Evolutionary conservation across 257 asterid genomes (phyloP).

Genomic region (Solanum bulbocastanum): DNA sequence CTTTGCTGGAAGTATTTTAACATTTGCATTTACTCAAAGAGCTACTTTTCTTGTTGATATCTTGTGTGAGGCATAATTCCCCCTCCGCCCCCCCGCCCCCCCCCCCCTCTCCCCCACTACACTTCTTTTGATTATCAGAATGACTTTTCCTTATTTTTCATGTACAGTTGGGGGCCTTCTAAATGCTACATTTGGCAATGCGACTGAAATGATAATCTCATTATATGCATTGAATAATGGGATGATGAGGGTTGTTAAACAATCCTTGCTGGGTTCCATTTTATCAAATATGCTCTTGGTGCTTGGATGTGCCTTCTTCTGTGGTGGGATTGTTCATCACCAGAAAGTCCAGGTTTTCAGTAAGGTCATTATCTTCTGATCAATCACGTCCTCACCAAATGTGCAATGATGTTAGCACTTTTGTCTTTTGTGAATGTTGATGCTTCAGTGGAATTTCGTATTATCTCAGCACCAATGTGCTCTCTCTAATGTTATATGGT

Average conservation of each 20-base stretch:
- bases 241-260: conserved; percentile 90
- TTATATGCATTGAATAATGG: conserved; percentile 82
- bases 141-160: background rate
- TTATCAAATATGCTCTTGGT: conserved; percentile 97
- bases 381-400: background rate
- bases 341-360: conserved; percentile 68
- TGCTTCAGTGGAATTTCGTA: background rate
- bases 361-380: conserved; percentile 37
- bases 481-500: background rate
- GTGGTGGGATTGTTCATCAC: conserved; percentile 72
- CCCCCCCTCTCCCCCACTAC: background rate
- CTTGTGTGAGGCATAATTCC: background rate
- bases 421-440: background rate
- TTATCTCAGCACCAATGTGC: background rate
- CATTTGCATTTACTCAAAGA: background rate
- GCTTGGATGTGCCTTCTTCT: conserved; percentile 93
- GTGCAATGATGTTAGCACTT: background rate
- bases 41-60: background rate
- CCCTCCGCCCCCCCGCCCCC: too few species aligned
- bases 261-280: conserved; percentile 84
- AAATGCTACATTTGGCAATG: conserved; percentile 94
- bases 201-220: conserved; percentile 92
- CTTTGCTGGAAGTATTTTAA: background rate
- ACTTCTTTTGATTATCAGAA: background rate
- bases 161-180: conserved; percentile 88